Conservation (phyloP, 306 rosid genomes). For the Lupinus albus region DNA sequence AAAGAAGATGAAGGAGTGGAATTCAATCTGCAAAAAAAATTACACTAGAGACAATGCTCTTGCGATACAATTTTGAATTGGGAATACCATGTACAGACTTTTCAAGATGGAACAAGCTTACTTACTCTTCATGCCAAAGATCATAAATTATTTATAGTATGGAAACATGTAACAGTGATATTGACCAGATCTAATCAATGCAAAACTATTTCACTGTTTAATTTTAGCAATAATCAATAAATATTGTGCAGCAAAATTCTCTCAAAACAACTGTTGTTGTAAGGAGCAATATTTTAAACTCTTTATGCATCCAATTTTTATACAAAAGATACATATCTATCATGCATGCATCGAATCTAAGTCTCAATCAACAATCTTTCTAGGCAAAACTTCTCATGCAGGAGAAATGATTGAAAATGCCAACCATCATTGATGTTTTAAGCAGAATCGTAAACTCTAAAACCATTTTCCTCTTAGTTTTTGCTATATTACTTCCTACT, state of each 20-base stretch:
- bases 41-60: slow-evolving; percentile 1
- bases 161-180: background rate
- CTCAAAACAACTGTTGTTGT: background rate
- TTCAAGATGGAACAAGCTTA: background rate
- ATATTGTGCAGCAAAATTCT: background rate
- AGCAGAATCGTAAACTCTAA: background rate
- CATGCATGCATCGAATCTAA: background rate
- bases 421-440: background rate
- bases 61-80: background rate
- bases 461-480: background rate
- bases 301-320: background rate
- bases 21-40: slow-evolving; percentile 19
- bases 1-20: background rate
- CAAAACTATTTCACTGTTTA: slow-evolving; percentile 18
- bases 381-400: background rate
- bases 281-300: slow-evolving; percentile 16
- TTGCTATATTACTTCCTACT: slow-evolving; percentile 17
- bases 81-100: background rate
- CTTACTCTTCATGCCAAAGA: slow-evolving; percentile 2
- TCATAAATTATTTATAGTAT: background rate
- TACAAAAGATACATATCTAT: background rate
- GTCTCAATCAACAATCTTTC: background rate
- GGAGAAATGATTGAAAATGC: background rate
- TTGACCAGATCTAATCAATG: background rate
- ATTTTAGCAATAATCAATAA: background rate